Evolutionary conservation across 2,329 filamentous ascomycete species (phyloP).

Genomic region (Phyllosticta ampelicida): DNA sequence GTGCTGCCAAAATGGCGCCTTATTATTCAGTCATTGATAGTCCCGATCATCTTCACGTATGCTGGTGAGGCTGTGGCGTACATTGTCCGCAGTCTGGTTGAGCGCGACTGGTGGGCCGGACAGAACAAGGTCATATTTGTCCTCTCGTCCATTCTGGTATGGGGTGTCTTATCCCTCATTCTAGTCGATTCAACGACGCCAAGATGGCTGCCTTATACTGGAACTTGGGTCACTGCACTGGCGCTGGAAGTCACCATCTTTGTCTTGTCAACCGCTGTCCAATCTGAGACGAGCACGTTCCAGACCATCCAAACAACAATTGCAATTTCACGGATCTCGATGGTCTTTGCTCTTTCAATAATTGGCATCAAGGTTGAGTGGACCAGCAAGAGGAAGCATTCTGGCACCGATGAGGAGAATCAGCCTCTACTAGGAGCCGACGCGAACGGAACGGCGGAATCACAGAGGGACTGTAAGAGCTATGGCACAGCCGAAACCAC

Average conservation of each 20-base stretch:
- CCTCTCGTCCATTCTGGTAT: constrained; percentile 25
- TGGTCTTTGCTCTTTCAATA: constrained; percentile 18
- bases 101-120: constrained; percentile 21
- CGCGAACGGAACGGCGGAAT: constrained; percentile 18
- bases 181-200: constrained; percentile 17
- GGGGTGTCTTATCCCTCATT: constrained; percentile 19
- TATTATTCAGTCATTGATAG: background rate
- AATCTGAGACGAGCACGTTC: constrained; percentile 13
- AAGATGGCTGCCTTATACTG: constrained; percentile 26
- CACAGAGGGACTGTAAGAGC: background rate
- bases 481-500: constrained; percentile 13
- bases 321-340: constrained; percentile 13
- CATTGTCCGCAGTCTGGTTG: constrained; percentile 20
- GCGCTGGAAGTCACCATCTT: constrained; percentile 22
- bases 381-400: constrained; percentile 3
- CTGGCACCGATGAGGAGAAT: constrained; percentile 43
- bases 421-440: constrained; percentile 46
- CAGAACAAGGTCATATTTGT: constrained; percentile 24
- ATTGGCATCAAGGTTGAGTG: constrained; percentile 14
- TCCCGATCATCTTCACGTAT: constrained; percentile 8
- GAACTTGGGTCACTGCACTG: constrained; percentile 23
- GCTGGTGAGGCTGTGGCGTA: constrained; percentile 14
- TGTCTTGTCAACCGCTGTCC: constrained; percentile 14
- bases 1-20: background rate
- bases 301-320: constrained; percentile 17